A percentile compares a stretch with the other conserved stretches of the same genome.
phyloP scores from a whole-genome alignment of 2,329 filamentous ascomycete species.

The Ophioceras dolichostomum region DNA sequence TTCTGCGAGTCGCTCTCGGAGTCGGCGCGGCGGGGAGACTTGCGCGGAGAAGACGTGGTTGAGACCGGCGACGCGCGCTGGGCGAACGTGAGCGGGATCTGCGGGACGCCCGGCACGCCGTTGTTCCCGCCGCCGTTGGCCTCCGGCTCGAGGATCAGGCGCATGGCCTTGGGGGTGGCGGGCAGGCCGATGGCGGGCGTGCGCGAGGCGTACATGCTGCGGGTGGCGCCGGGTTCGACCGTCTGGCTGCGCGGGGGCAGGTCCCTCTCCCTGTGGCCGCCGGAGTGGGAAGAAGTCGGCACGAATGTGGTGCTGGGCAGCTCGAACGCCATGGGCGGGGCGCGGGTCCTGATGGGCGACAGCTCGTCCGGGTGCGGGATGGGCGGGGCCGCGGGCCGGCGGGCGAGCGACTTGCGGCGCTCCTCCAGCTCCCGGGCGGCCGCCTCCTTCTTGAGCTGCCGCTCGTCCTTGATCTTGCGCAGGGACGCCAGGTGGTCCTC shows the following conservation, averaged over 20 bases:
- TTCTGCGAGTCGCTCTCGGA: constrained; percentile 1
- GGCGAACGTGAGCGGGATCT: constrained; percentile 34
- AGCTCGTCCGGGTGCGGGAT: constrained; percentile 63
- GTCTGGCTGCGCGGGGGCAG: constrained; percentile 50
- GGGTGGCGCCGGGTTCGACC: constrained; percentile 42
- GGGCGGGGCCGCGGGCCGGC: constrained; percentile 64
- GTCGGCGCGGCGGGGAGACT: constrained; percentile 16
- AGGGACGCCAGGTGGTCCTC: constrained; percentile 19
- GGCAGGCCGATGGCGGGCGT: constrained; percentile 62
- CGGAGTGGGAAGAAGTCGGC: no score
- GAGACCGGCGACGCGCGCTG: constrained; percentile 27
- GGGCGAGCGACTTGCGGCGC: constrained; percentile 69
- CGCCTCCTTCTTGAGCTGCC: constrained; percentile 56
- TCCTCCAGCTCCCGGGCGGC: constrained; percentile 82
- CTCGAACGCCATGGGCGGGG: constrained; percentile 13
- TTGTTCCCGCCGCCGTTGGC: constrained; percentile 17
- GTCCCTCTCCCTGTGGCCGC: no score
- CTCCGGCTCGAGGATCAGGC: constrained; percentile 57
- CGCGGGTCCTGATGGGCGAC: constrained; percentile 20
- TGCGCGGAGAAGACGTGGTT: constrained; percentile 15
- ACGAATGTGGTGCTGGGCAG: constrained; percentile 28
- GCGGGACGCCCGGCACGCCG: constrained; percentile 34
- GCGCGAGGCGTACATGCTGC: constrained; percentile 34
- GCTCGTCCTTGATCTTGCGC: constrained; percentile 44
- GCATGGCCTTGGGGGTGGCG: constrained; percentile 84